Percentiles rank a stretch among this genome's conserved stretches.
Conservation (phyloP, 768 basidiomycete genomes). For the Megacollybia marginata region DNA sequence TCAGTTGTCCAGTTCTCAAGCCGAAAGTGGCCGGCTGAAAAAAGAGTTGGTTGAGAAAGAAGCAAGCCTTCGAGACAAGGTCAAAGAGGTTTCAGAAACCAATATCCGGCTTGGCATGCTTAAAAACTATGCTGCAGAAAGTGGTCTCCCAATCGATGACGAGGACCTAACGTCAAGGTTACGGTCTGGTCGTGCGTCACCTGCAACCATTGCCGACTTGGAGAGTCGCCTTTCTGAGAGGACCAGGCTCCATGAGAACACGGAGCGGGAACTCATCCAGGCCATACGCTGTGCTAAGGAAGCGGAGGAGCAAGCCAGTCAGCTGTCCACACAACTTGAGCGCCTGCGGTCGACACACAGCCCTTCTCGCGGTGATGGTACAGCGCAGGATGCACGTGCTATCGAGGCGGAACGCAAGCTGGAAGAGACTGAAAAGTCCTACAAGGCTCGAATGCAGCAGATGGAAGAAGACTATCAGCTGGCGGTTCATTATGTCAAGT, state of each 20-base stretch:
- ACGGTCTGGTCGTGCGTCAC: conserved; percentile 29
- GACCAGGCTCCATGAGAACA: conserved; percentile 61
- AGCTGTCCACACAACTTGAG: conserved; percentile 62
- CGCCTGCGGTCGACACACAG: conserved; percentile 53
- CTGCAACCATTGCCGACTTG: conserved; percentile 54
- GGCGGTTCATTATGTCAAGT: conserved; percentile 97
- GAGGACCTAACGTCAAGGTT: conserved; percentile 49
- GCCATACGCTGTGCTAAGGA: conserved; percentile 63
- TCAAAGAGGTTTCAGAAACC: conserved; percentile 60
- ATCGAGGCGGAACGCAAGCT: conserved; percentile 71
- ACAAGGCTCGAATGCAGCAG: conserved; percentile 76
- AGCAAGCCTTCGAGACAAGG: conserved; percentile 50
- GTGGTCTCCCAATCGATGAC: conserved; percentile 75
- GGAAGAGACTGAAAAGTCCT: conserved; percentile 69
- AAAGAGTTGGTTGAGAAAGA: conserved; percentile 68
- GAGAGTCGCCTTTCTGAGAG: conserved; percentile 74
- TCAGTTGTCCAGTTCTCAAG: conserved; percentile 60
- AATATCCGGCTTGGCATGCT: conserved; percentile 72
- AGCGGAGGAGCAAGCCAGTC: conserved; percentile 60
- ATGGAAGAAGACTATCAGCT: conserved; percentile 95
- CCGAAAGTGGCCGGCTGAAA: conserved; percentile 62
- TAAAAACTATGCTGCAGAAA: conserved; percentile 81
- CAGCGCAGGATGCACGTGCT: conserved; percentile 35
- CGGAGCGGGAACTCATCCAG: conserved; percentile 69
- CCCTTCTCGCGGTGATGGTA: conserved; percentile 34